Percentiles rank a stretch among this genome's conserved stretches.
These are phyloP conservation scores for Carallia brachiata DNA, from an alignment of 345 rosid species.

Conservation along the genomic window DNA sequence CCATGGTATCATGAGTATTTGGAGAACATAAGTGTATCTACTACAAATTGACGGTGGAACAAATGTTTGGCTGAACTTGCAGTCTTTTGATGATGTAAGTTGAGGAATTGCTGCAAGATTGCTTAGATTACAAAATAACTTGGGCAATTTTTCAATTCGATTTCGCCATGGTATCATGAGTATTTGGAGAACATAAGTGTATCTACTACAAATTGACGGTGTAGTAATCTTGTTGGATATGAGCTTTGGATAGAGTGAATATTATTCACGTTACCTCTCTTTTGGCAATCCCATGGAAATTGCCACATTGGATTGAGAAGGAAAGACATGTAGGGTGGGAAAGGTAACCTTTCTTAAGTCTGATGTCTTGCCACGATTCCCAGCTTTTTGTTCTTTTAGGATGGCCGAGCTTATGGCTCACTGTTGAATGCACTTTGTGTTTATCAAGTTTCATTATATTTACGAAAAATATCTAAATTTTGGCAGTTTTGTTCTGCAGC, in stretches of 20 bases:
- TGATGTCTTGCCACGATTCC: not conserved
- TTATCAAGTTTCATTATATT: constrained; percentile 5
- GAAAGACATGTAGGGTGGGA: no score
- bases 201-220: no score
- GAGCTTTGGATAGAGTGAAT: no score
- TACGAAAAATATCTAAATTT: constrained; percentile 19
- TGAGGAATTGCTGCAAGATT: constrained; percentile 7
- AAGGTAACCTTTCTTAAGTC: no score
- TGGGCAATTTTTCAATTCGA: not conserved
- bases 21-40: no score
- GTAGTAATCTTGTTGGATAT: no score
- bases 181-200: not conserved
- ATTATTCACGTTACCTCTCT: no score
- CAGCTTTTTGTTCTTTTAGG: not conserved
- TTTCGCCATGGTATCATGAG: not conserved
- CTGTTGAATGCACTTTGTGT: not conserved
- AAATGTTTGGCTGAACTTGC: constrained; percentile 92
- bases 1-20: not conserved
- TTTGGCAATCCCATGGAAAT: no score
- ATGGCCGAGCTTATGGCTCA: not conserved
- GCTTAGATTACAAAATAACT: constrained; percentile 7
- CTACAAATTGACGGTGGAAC: constrained; percentile 49
- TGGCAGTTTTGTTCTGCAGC: constrained; percentile 49
- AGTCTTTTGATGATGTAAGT: constrained; percentile 75
- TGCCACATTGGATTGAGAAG: no score